Conservation (phyloP, 306 rosid species). For the Delonix regia region DNA sequence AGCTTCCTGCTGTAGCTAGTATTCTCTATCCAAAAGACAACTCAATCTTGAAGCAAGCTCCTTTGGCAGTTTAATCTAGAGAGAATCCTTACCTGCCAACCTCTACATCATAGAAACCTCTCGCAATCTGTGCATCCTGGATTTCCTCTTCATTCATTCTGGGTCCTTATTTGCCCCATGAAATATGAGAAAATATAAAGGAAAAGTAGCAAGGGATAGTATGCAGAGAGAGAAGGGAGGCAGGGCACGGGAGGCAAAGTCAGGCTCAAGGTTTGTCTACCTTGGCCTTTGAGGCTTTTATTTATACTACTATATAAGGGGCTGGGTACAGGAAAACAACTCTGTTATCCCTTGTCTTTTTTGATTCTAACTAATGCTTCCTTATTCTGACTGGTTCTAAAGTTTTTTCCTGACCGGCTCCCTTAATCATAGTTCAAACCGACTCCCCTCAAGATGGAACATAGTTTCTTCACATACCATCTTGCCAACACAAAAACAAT, state of each 20-base stretch:
- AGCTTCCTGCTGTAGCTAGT: background rate
- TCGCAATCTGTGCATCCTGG: background rate
- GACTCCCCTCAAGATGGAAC: too few relatives aligned
- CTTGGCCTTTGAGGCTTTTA: background rate
- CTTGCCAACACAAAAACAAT: background rate
- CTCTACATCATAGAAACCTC: background rate
- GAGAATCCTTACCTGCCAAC: background rate
- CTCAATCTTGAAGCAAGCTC: slow-evolving; percentile 18
- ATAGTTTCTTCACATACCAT: background rate
- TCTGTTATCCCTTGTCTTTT: too few relatives aligned
- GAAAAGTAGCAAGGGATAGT: background rate
- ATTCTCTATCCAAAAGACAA: slow-evolving; percentile 12
- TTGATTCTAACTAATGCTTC: background rate
- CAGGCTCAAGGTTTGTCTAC: background rate
- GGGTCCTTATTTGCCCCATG: background rate
- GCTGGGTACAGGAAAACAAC: too few relatives aligned
- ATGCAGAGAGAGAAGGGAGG: background rate
- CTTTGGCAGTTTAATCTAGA: background rate
- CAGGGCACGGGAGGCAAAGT: background rate
- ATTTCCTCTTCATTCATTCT: background rate
- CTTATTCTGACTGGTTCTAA: background rate
- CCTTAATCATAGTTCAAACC: too few relatives aligned
- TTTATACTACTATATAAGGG: background rate
- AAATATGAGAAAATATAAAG: background rate
- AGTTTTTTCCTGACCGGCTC: too few relatives aligned